These are phyloP conservation scores for Fusarium robinianum DNA, from an alignment of 2,329 filamentous ascomycete genomes.

Conservation along the genomic window DNA sequence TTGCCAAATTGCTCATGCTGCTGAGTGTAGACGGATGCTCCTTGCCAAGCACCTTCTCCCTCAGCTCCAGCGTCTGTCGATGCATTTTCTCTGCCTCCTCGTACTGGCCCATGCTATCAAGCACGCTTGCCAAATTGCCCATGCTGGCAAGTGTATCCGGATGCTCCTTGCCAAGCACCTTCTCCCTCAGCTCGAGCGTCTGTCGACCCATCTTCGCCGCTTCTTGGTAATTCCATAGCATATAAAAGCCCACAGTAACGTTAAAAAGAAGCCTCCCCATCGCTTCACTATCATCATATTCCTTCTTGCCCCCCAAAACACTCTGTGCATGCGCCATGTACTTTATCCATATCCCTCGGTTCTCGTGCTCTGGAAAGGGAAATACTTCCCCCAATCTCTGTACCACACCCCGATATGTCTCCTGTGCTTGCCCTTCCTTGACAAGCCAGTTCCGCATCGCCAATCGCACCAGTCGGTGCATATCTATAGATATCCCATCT, in stretches of 20 bases:
- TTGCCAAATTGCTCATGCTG: too few species aligned
- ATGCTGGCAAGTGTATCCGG: too few species aligned
- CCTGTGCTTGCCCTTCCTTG: slow-evolving; percentile 6
- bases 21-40: too few species aligned
- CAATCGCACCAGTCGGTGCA: slow-evolving; percentile 41
- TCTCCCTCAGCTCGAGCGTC: slow-evolving; percentile 12
- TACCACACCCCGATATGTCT: slow-evolving; percentile 7
- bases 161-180: too few species aligned
- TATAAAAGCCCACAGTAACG: not conserved
- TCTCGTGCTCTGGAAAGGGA: slow-evolving; percentile 15
- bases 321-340: slow-evolving; percentile 31
- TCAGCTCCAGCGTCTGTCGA: too few species aligned
- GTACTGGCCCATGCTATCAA: too few species aligned
- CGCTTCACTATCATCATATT: not conserved
- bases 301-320: slow-evolving; percentile 7
- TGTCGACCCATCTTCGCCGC: slow-evolving; percentile 23
- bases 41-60: too few species aligned
- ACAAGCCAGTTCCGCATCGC: slow-evolving; percentile 38
- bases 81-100: too few species aligned
- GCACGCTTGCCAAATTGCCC: too few species aligned
- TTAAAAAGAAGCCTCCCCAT: not conserved
- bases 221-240: slow-evolving; percentile 17
- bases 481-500: slow-evolving; percentile 28
- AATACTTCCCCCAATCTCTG: slow-evolving; percentile 17
- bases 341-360: slow-evolving; percentile 27